Evolutionary conservation across 2,329 filamentous ascomycete species (phyloP), one percentile per base, ranked within the genome.

Genomic region (Aureobasidium sp.): DNA sequence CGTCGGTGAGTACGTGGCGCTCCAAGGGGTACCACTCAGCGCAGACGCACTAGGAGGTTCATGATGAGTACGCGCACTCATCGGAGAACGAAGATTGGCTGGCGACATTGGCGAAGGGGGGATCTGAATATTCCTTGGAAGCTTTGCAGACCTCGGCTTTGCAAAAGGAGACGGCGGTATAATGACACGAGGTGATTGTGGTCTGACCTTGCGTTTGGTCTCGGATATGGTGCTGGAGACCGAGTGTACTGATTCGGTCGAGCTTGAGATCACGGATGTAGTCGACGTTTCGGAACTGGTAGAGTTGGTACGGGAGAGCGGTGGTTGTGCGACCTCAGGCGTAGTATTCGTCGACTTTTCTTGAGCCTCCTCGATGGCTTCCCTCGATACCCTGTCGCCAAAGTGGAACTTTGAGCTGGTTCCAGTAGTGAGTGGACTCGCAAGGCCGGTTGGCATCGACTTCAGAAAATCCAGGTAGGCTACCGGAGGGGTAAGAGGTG

Each of bases 381-480:
- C 62, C 25, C 62, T 62, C 14, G 59, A 60, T 21, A 67, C 66
- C 59, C 68, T 71, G 47, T 71, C 71, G 45, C 68, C 66, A 61
- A 75, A 75, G 60, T 69, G 72, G 61, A 76, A 75, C 57, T 64
- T 67, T 66, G 61, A 75, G 58, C 79, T 78, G 61, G 76, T 77
- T 55, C 74, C 73, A 35, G 83, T 79, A 42, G 80, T 75, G 41
- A 80, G 71, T 7, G 87, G 86, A 58, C 84, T 89, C 65, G 83
- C 81, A 55, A 90, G 76, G 16, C 85, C 75, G 1, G 80, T 79
- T 1, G 80, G 85, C 71, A 94, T 82, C 56, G 84, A 83, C 71
- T 90, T 91, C 58, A 97, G 83, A 66, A 96, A 97, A 65, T 97
- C 90, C 60, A 88, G 85, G 67, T 97, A 97, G 55, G 91, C 90